Conservation (phyloP, 495 filamentous ascomycete species). For the Penicillium samsonianum region DNA sequence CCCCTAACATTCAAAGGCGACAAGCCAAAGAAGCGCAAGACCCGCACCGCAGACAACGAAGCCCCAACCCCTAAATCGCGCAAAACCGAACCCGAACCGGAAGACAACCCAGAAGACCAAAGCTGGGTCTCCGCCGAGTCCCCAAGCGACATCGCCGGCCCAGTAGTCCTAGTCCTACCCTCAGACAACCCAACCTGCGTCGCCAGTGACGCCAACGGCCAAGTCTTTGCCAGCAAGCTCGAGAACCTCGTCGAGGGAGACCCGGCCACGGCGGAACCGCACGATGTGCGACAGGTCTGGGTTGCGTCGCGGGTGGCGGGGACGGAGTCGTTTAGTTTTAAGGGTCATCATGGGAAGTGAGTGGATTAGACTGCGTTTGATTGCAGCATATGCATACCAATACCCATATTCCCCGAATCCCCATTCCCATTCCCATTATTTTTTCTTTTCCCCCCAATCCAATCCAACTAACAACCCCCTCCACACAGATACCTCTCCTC, state of each 20-base stretch:
- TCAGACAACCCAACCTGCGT: constrained; percentile 68
- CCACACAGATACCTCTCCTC: constrained; percentile 66
- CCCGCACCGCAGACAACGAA: constrained; percentile 38
- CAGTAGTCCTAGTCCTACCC: constrained; percentile 77
- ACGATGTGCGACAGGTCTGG: constrained; percentile 95
- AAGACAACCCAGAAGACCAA: constrained; percentile 61
- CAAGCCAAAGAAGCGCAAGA: constrained; percentile 88
- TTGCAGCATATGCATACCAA: background rate
- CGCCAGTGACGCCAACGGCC: constrained; percentile 80
- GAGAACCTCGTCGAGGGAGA: constrained; percentile 84
- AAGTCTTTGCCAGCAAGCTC: constrained; percentile 74
- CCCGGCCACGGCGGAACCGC: constrained; percentile 80
- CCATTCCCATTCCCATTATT: background rate
- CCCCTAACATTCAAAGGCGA: constrained; percentile 94
- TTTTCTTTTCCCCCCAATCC: background rate
- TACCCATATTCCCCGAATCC: background rate
- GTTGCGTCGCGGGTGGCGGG: constrained; percentile 83
- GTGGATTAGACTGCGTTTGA: constrained; percentile 21
- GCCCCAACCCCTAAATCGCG: constrained; percentile 45
- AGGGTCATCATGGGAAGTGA: constrained; percentile 82
- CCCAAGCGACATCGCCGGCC: constrained; percentile 75
- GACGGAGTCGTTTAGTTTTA: constrained; percentile 78
- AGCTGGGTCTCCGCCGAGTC: constrained; percentile 88
- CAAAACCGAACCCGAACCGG: constrained; percentile 28
- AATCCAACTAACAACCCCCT: background rate